phyloP scores from a whole-genome alignment of 768 basidiomycete species.

The Austroboletus eburneus region DNA sequence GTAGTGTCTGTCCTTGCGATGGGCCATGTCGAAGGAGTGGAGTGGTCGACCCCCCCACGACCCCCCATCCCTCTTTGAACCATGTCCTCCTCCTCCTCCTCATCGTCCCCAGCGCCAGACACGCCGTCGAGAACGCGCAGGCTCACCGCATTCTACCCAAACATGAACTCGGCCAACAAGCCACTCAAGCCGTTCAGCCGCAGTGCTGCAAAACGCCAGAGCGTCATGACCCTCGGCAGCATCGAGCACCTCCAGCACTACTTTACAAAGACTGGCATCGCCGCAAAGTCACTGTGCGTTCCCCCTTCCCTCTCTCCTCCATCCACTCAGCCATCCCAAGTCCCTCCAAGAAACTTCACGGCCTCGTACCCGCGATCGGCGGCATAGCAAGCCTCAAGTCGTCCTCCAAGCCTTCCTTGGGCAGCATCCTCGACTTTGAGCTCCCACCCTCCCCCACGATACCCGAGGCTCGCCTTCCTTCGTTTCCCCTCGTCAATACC shows the following conservation, averaged over 20 bases:
- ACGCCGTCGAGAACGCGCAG: constrained; percentile 51
- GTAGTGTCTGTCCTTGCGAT: constrained; percentile 70
- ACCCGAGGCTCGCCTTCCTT: constrained; percentile 42
- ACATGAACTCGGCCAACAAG: constrained; percentile 65
- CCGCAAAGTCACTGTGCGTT: constrained; percentile 67
- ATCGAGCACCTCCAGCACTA: constrained; percentile 96
- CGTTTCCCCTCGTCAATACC: constrained; percentile 54
- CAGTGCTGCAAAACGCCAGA: constrained; percentile 89
- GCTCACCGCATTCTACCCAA: constrained; percentile 75
- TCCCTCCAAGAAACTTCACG: constrained; percentile 46
- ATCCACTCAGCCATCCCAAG: constrained; percentile 23
- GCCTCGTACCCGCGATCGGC: constrained; percentile 74
- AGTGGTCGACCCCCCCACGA: constrained; percentile 9
- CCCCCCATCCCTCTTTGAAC: constrained; percentile 3
- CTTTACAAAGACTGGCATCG: constrained; percentile 85
- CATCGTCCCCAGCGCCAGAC: constrained; percentile 25
- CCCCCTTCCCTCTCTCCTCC: not conserved
- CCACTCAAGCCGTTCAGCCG: constrained; percentile 81
- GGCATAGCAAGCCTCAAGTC: constrained; percentile 44
- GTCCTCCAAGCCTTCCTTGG: constrained; percentile 37
- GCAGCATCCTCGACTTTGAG: constrained; percentile 46
- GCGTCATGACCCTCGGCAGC: constrained; percentile 91
- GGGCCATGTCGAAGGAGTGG: constrained; percentile 32
- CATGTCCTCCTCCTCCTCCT: constrained; percentile 16
- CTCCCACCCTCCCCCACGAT: constrained; percentile 68